These are phyloP conservation scores for Arthrobotrys pseudoclavata DNA, from an alignment of 2,329 filamentous ascomycete species.

Conservation along the genomic window DNA sequence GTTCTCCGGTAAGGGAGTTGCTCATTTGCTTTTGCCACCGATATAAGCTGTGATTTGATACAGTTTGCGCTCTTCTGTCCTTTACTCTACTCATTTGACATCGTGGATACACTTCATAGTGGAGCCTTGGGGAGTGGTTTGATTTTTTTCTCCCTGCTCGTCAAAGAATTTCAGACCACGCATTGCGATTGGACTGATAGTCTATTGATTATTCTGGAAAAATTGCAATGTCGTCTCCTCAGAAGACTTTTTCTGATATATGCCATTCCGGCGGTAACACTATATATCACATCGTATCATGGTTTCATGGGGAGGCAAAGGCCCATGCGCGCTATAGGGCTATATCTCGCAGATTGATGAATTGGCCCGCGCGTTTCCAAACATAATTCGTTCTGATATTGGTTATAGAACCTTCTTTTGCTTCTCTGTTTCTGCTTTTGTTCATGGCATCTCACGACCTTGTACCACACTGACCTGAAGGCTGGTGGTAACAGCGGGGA, in stretches of 20 bases:
- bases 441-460: conserved; percentile 40
- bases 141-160: conserved; percentile 24
- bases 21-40: conserved; percentile 39
- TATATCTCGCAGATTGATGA: conserved; percentile 52
- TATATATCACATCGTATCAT: conserved; percentile 41
- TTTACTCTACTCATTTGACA: conserved; percentile 5
- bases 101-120: conserved; percentile 20
- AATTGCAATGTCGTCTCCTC: conserved; percentile 32
- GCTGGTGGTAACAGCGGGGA: conserved; percentile 38
- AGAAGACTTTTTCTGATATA: conserved; percentile 26
- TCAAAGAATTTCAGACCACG: conserved; percentile 9
- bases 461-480: conserved; percentile 35
- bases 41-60: conserved; percentile 18
- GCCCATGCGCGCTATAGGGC: conserved; percentile 50
- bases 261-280: conserved; percentile 19
- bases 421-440: conserved; percentile 28
- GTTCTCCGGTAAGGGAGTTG: conserved; percentile 48
- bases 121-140: conserved; percentile 32
- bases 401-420: conserved; percentile 26
- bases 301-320: conserved; percentile 47
- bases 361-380: conserved; percentile 52
- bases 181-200: conserved; percentile 22
- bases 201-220: conserved; percentile 23
- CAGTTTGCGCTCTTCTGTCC: conserved; percentile 24
- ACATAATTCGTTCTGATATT: conserved; percentile 28